Evolutionary conservation across 345 rosid species (phyloP), one percentile per base, ranked within the genome.

Genomic region (Populus alba): DNA sequence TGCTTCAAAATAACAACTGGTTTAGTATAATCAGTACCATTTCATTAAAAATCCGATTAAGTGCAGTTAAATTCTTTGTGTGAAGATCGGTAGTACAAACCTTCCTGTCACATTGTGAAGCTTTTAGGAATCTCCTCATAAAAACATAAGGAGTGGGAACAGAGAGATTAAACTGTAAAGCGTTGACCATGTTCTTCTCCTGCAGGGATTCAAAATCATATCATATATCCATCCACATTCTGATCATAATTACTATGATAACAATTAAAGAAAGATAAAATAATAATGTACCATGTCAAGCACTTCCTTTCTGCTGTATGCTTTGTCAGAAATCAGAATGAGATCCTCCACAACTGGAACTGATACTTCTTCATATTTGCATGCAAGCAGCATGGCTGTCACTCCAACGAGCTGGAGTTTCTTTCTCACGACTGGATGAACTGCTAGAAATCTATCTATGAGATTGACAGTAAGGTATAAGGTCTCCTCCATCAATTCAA

Each of bases 291-390:
- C 99, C 98, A 93, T 94, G 41, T 94, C 97, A 74, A 96, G 90
- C 73, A 96, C 89, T 87, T 96, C 98, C 84, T 82, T 88, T 70
- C 97, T 89, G 75, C 81, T 86, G 84, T 96, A 94, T 35, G 99
- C 99, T 80, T 81, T 91, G 82, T 96, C 99, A 63, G 98, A 91
- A 77, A 96, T 96, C 66, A 94, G 71, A 78, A 94, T 91, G 27
- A 96, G 97, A 84, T 96, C 99, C 75, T 94, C 97, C 6, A 96
- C 95, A 49, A 96, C 97, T 0, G 99, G 99, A 77, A 96, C 97
- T 27, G 94, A 91, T 5, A 96, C 98, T 77, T 97, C 99, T 83
- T 97, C 99, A 45, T 94, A 97, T 75, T 97, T 97, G 91, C 98
- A 97, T 37, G 98, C 99, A 62, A 97, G 94, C 18, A 96, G 91